Conservation (phyloP, 306 rosid species). For the Trifolium dubium region DNA sequence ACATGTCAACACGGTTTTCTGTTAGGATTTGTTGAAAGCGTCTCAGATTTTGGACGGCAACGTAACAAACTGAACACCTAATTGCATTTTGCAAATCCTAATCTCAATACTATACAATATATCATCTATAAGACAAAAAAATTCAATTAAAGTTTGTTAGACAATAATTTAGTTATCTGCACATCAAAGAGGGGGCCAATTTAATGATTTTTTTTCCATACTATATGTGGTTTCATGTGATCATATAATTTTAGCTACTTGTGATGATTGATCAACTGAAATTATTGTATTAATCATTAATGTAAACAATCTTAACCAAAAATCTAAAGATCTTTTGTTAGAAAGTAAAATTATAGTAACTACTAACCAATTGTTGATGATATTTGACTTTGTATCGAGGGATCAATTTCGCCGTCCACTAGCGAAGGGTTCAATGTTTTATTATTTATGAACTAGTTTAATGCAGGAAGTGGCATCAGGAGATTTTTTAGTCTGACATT, state of each 20-base stretch:
- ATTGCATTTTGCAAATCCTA: constrained; percentile 38
- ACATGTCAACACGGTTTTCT: constrained; percentile 59
- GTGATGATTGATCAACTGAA: constrained; percentile 28
- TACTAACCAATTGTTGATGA: constrained; percentile 1
- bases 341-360: neutral
- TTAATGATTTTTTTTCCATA: constrained; percentile 11
- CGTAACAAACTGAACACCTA: constrained; percentile 44
- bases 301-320: neutral
- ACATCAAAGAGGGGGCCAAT: constrained; percentile 27
- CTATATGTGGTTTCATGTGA: neutral
- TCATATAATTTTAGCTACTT: constrained; percentile 19
- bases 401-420: no score
- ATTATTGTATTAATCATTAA: constrained; percentile 16
- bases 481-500: no score
- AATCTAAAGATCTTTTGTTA: neutral
- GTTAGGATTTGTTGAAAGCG: constrained; percentile 47
- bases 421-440: no score
- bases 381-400: neutral
- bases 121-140: constrained; percentile 23
- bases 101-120: constrained; percentile 33
- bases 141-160: neutral
- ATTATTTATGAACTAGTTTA: no score
- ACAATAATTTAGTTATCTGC: constrained; percentile 17
- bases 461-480: no score
- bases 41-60: constrained; percentile 56